Conservation (phyloP, 164 flowering plant species). For the Vitis amurensis region DNA sequence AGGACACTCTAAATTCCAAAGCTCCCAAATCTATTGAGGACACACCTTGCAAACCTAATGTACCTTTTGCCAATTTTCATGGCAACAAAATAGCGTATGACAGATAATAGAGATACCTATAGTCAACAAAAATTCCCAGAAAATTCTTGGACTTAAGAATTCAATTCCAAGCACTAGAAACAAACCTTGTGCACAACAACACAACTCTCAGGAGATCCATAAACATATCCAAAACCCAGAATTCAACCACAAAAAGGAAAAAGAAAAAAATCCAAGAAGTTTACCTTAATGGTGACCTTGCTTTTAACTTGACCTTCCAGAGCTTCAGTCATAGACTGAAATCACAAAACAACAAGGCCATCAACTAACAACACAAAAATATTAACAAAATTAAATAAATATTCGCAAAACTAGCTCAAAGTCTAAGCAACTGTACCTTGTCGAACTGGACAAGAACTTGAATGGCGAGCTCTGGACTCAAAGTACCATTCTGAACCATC, state of each 20-base stretch:
- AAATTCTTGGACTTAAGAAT: too few relatives aligned
- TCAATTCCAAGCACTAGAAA: too few relatives aligned
- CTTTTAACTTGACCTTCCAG: conserved; percentile 73
- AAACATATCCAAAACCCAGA: background rate
- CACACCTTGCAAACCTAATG: too few relatives aligned
- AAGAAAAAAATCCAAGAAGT: background rate
- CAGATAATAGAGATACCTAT: too few relatives aligned
- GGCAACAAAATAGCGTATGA: too few relatives aligned
- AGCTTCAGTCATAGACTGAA: conserved; percentile 76
- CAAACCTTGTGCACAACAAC: background rate
- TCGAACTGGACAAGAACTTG: conserved; percentile 96
- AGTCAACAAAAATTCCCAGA: too few relatives aligned
- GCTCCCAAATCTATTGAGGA: too few relatives aligned
- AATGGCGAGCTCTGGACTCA: conserved; percentile 88
- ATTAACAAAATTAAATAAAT: background rate
- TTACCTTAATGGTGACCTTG: conserved; percentile 68
- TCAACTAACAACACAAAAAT: conserved; percentile 24
- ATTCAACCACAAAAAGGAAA: background rate
- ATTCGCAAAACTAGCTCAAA: background rate
- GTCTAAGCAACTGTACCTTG: conserved; percentile 42
- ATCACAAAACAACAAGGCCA: conserved; percentile 2
- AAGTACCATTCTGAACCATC: conserved; percentile 82
- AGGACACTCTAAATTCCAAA: too few relatives aligned
- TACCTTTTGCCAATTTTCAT: too few relatives aligned
- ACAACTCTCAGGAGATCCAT: background rate